Percentiles rank a stretch among this genome's conserved stretches.
Conservation (phyloP, 2,329 filamentous ascomycete genomes). For the Aspergillus alliaceus region DNA sequence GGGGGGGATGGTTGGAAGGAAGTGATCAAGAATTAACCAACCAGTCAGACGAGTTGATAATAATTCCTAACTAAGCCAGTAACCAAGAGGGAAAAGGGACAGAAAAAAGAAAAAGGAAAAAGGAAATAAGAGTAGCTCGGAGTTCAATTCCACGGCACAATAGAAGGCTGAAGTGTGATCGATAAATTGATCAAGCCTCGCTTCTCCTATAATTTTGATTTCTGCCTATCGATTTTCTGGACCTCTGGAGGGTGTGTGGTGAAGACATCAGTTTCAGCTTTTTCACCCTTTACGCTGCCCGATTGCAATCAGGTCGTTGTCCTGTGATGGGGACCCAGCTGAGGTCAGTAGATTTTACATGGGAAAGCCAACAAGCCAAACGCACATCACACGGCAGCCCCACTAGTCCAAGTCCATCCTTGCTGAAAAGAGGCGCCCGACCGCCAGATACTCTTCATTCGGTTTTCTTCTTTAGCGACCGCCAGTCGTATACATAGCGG, state of each 20-base stretch:
- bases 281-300: background rate
- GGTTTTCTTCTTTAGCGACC: background rate
- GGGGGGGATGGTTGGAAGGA: too few species aligned
- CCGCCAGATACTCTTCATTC: background rate
- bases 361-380: background rate
- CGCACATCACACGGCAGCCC: slow-evolving; percentile 11
- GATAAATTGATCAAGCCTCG: background rate
- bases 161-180: background rate
- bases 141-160: background rate
- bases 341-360: background rate
- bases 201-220: background rate
- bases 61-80: background rate
- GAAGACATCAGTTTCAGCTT: background rate
- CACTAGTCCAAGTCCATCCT: slow-evolving; percentile 6
- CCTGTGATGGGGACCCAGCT: background rate
- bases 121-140: background rate
- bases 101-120: slow-evolving; percentile 4
- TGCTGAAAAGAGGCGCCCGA: slow-evolving; percentile 11
- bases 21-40: background rate
- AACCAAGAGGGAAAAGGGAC: too few species aligned
- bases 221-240: background rate
- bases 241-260: background rate
- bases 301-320: background rate
- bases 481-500: too few species aligned
- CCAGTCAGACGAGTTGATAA: background rate